Conservation (phyloP, 805 yeast genomes). For the Schwanniomyces vanrijiae region DNA sequence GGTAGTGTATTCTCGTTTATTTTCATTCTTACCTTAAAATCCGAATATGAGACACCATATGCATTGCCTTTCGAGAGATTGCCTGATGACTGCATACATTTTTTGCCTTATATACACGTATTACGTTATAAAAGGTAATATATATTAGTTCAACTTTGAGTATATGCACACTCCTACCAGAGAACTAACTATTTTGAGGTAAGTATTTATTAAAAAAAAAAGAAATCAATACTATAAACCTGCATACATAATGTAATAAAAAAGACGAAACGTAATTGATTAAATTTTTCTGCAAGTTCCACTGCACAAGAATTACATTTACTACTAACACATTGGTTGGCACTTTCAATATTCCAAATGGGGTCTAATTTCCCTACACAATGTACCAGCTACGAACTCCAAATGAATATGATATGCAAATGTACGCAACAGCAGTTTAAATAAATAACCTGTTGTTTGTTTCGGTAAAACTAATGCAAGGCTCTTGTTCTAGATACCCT, state of each 20-base stretch:
- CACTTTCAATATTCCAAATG: background rate
- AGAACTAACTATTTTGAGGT: background rate
- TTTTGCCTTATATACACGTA: background rate
- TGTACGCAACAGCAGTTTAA: background rate
- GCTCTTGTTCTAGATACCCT: background rate
- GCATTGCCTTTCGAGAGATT: background rate
- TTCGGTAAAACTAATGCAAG: background rate
- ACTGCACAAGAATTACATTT: background rate
- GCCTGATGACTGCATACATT: background rate
- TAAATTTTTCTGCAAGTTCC: background rate
- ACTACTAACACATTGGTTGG: background rate
- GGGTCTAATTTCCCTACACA: background rate
- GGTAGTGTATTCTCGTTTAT: background rate
- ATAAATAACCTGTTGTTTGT: background rate
- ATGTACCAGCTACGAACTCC: background rate
- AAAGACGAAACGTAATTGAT: background rate
- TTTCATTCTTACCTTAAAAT: background rate
- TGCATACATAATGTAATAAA: background rate
- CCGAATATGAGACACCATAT: background rate
- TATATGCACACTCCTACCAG: background rate
- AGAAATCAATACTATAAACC: background rate
- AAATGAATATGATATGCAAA: background rate
- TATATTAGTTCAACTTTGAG: background rate
- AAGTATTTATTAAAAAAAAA: background rate
- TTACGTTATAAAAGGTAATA: background rate